Evolutionary conservation across 768 basidiomycete genomes (phyloP).

Genomic region (Tricholoma sp.): DNA sequence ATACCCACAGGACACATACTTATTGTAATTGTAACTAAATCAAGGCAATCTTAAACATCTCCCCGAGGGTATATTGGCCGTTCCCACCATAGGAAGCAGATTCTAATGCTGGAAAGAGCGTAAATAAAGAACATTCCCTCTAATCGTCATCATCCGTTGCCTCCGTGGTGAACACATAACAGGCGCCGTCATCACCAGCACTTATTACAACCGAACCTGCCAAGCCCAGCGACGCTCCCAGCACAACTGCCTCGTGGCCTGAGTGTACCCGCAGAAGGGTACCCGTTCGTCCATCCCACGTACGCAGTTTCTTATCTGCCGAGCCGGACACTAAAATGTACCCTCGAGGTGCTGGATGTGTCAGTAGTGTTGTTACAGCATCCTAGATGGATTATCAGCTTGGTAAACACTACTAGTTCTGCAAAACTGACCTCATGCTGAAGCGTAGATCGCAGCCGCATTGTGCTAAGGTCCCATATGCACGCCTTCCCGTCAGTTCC

Average conservation of each 20-base stretch:
- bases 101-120: neutral
- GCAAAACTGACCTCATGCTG: slow-evolving; percentile 64
- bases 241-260: slow-evolving; percentile 76
- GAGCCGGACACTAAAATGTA: slow-evolving; percentile 83
- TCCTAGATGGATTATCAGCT: slow-evolving; percentile 46
- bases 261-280: slow-evolving; percentile 71
- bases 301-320: slow-evolving; percentile 79
- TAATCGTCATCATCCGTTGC: slow-evolving; percentile 28
- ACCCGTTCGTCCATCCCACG: slow-evolving; percentile 92
- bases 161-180: slow-evolving; percentile 77
- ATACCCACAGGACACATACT: neutral
- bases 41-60: neutral
- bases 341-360: slow-evolving; percentile 68
- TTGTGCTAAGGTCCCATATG: slow-evolving; percentile 91
- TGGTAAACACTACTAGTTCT: neutral
- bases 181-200: slow-evolving; percentile 87
- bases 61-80: neutral
- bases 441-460: slow-evolving; percentile 76
- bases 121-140: neutral
- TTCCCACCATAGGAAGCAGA: neutral
- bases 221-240: slow-evolving; percentile 68
- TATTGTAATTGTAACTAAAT: neutral
- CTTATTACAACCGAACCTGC: slow-evolving; percentile 74
- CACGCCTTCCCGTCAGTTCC: slow-evolving; percentile 93
- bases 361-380: slow-evolving; percentile 75